Conservation (phyloP, 2,329 filamentous ascomycete species). For the Neurospora sp. region DNA sequence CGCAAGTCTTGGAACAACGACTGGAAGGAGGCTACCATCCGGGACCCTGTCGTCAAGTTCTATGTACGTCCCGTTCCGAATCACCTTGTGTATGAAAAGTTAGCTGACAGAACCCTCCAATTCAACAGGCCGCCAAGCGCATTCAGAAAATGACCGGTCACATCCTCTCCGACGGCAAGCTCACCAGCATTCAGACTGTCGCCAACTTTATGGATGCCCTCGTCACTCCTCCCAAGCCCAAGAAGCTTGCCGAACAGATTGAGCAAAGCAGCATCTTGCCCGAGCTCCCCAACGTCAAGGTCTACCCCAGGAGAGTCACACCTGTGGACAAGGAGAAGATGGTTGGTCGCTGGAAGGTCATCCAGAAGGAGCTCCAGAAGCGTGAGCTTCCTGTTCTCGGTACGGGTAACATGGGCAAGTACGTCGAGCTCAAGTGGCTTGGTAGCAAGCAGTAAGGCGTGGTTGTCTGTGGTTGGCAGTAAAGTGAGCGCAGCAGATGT, state of each 20-base stretch:
- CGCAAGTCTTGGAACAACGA: slow-evolving; percentile 38
- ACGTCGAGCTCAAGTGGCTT: slow-evolving; percentile 21
- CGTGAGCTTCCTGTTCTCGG: slow-evolving; percentile 25
- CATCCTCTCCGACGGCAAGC: slow-evolving; percentile 60
- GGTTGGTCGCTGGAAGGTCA: slow-evolving; percentile 30
- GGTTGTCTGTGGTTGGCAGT: not conserved
- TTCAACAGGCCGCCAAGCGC: slow-evolving; percentile 65
- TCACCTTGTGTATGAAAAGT: not conserved
- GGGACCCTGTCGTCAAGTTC: slow-evolving; percentile 57
- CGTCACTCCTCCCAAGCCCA: slow-evolving; percentile 42
- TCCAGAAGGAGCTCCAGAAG: slow-evolving; percentile 24
- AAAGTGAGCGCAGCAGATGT: not conserved
- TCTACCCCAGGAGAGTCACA: slow-evolving; percentile 56
- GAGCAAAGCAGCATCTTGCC: slow-evolving; percentile 34
- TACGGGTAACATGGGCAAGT: slow-evolving; percentile 19
- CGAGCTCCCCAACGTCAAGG: slow-evolving; percentile 57
- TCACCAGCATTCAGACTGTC: slow-evolving; percentile 46
- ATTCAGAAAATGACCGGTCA: slow-evolving; percentile 73
- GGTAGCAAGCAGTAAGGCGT: slow-evolving; percentile 11
- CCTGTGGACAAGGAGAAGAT: slow-evolving; percentile 37
- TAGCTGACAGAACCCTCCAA: slow-evolving; percentile 7
- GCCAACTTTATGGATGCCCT: slow-evolving; percentile 45
- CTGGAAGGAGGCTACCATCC: slow-evolving; percentile 50
- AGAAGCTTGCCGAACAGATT: slow-evolving; percentile 56
- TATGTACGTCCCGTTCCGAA: slow-evolving; percentile 41